Conservation (phyloP, 1,139 yeast genomes). For the Taiozyma sp. region DNA sequence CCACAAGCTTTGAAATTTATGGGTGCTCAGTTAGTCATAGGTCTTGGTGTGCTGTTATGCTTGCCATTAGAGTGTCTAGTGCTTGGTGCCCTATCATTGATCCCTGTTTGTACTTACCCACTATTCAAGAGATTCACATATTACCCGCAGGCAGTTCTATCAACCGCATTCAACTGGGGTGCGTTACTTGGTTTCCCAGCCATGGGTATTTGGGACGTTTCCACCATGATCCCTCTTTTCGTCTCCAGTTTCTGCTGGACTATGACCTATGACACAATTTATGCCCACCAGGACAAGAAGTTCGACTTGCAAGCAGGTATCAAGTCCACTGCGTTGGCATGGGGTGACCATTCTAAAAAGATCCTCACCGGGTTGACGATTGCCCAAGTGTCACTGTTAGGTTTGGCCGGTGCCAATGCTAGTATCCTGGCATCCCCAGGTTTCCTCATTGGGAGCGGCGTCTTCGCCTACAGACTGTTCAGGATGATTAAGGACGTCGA, state of each 20-base stretch:
- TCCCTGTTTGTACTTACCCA: slow-evolving; percentile 84
- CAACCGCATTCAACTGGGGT: slow-evolving; percentile 93
- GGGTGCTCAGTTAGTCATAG: slow-evolving; percentile 68
- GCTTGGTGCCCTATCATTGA: slow-evolving; percentile 75
- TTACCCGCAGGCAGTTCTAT: slow-evolving; percentile 83
- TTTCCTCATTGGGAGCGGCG: slow-evolving; percentile 57
- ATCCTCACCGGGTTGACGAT: slow-evolving; percentile 57
- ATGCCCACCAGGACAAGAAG: slow-evolving; percentile 94
- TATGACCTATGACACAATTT: slow-evolving; percentile 91
- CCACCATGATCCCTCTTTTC: slow-evolving; percentile 75
- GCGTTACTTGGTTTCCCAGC: slow-evolving; percentile 94
- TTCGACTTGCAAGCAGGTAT: slow-evolving; percentile 88
- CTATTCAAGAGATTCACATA: slow-evolving; percentile 90
- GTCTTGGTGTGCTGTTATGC: slow-evolving; percentile 63
- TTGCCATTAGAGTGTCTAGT: slow-evolving; percentile 80
- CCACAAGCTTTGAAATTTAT: slow-evolving; percentile 71
- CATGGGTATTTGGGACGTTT: slow-evolving; percentile 74
- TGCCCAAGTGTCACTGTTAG: slow-evolving; percentile 60
- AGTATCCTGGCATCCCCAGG: slow-evolving; percentile 75
- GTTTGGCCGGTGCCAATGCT: slow-evolving; percentile 71
- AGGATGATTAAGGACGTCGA: slow-evolving; percentile 66
- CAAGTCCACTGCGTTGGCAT: slow-evolving; percentile 88
- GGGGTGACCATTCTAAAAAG: slow-evolving; percentile 78
- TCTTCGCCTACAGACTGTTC: slow-evolving; percentile 64
- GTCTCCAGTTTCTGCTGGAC: slow-evolving; percentile 85